Conservation (phyloP, 352 stramenopile species). For the Paralagenidium karlingii region DNA sequence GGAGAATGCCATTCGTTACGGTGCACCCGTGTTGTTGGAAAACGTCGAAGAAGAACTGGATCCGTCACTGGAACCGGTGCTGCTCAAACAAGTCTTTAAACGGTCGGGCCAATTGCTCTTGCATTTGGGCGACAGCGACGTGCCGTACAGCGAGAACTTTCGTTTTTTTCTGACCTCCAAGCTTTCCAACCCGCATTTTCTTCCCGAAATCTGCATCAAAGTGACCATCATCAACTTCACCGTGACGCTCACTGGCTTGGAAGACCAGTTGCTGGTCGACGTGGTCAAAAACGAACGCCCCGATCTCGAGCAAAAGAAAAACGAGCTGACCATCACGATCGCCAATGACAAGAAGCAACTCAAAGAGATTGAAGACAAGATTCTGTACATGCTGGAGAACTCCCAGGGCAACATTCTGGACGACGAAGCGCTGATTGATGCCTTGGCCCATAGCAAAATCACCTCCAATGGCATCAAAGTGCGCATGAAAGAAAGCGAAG, state of each 20-base stretch:
- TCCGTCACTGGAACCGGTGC: conserved; percentile 85
- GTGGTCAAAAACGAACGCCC: conserved; percentile 87
- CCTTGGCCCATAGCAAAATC: conserved; percentile 81
- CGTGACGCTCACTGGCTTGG: conserved; percentile 83
- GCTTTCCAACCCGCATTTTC: conserved; percentile 90
- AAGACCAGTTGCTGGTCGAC: conserved; percentile 89
- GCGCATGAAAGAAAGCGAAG: conserved; percentile 83
- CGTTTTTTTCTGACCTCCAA: conserved; percentile 92
- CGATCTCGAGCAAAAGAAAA: conserved; percentile 88
- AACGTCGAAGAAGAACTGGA: conserved; percentile 92
- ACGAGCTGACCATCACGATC: conserved; percentile 88
- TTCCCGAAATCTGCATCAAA: conserved; percentile 92
- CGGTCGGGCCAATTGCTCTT: conserved; percentile 80
- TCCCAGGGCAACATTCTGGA: conserved; percentile 91
- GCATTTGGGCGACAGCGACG: conserved; percentile 85
- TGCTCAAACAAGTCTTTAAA: conserved; percentile 92
- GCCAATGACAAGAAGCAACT: conserved; percentile 87
- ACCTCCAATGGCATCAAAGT: conserved; percentile 85
- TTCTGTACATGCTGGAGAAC: conserved; percentile 89
- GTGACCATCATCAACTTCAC: conserved; percentile 94
- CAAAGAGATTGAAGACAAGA: conserved; percentile 93
- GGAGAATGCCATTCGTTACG: conserved; percentile 88
- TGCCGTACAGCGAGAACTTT: conserved; percentile 89
- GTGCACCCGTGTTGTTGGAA: conserved; percentile 84
- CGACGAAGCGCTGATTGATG: conserved; percentile 90